Evolutionary conservation across 257 asterid genomes (phyloP), one percentile per base, ranked within the genome.

Genomic region (Plantago major): DNA sequence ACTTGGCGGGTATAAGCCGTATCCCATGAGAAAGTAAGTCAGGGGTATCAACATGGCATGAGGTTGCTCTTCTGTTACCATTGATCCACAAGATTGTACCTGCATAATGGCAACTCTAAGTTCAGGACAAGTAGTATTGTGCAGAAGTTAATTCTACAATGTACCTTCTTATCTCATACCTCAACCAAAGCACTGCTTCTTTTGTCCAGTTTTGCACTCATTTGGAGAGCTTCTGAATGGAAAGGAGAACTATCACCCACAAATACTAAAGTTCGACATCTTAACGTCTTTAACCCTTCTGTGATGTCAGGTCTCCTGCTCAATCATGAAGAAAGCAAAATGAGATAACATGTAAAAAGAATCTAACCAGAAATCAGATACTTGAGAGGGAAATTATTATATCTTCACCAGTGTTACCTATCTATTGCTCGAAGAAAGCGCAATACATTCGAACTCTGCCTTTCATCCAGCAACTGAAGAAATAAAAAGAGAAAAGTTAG

Each of bases 41-140:
- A 87, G 63, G 3, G 97, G 89, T 33, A 83, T 81, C 68, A 90
- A 44, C 97, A 90, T 90, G 48, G 97, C 96, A 47, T 80, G 95
- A 16, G 97, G 96, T 76, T 90, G 96, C 83, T 90, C 97, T 74
- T 87, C 97, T 2, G 97, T 90, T 55, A 90, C 96, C 79, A 90
- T 80, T 56, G 97, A 90, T 70, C 96, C 97, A 65, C 97, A 90
- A n/a, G 77, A 73, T 19, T 80, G 93, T 26, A 90, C 97, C 97
- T 90, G 81, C 47, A 44, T 16, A 55, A 45, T 58, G 14, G 40
- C 16, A 9, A 26, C 58, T 11, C 33, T 53, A 22, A 53, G 16
- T 53, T 10, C 19, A 12, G 58, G 38, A 53, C 42, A 53, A 19
- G 58, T 10, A 6, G 10, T 13, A 53, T 33, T 33, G 11, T 40